Evolutionary conservation across 805 yeast genomes (phyloP).

Genomic region (Wickerhamiella kazuoi): DNA sequence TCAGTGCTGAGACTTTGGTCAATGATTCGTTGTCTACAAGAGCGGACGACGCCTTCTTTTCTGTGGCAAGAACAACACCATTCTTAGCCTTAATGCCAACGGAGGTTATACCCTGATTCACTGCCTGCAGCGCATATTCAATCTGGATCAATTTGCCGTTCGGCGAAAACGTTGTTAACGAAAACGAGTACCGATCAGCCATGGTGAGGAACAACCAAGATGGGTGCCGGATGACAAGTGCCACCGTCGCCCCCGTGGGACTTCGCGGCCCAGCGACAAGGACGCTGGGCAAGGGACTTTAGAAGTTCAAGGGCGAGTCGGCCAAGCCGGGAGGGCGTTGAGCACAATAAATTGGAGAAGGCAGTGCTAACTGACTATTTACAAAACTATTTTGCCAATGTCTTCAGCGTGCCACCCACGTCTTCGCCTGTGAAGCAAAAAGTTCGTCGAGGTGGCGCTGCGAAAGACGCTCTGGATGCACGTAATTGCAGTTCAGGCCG

Average conservation of each 20-base stretch:
- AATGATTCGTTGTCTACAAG: conserved; percentile 58
- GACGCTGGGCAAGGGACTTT: too few species aligned
- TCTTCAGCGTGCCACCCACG: background rate
- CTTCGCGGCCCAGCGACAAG: too few species aligned
- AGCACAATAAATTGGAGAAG: too few species aligned
- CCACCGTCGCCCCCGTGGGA: background rate
- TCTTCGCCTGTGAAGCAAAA: conserved; percentile 24
- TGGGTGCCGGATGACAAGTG: background rate
- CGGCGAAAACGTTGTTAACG: conserved; percentile 94
- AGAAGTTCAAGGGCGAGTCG: too few species aligned
- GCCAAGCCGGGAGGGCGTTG: too few species aligned
- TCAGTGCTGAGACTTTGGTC: conserved; percentile 61
- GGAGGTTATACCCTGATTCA: conserved; percentile 93
- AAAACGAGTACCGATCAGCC: conserved; percentile 98
- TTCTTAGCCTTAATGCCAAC: conserved; percentile 87
- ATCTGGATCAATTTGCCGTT: conserved; percentile 95
- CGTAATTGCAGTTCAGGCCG: conserved; percentile 65
- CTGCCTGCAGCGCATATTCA: conserved; percentile 94
- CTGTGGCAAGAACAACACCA: conserved; percentile 94
- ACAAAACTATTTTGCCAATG: background rate
- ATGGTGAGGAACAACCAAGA: conserved; percentile 22
- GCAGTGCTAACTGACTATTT: too few species aligned
- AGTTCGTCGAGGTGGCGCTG: conserved; percentile 27
- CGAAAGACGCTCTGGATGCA: conserved; percentile 53
- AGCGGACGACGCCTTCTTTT: conserved; percentile 69